A percentile compares a stretch with the other conserved stretches of the same genome.
These are phyloP conservation scores for Lumnitzera littorea DNA, from an alignment of 345 rosid genomes.

Conservation along the genomic window DNA sequence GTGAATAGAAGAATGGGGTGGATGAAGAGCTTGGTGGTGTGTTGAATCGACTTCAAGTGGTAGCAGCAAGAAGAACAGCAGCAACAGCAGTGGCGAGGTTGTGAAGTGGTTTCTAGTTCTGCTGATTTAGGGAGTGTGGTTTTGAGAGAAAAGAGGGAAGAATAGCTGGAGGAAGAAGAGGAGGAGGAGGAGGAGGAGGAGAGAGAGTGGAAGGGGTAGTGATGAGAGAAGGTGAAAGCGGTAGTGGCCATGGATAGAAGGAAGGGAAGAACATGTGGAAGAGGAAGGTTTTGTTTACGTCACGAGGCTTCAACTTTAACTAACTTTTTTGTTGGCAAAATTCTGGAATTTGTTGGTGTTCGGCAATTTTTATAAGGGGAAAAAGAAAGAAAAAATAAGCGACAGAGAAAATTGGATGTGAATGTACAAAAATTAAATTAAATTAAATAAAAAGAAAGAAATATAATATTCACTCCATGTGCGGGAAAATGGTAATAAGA, in stretches of 20 bases:
- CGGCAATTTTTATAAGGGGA: no score
- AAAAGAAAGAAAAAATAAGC: not conserved
- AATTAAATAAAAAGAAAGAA: no score
- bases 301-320: not conserved
- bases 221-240: not conserved
- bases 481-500: no score
- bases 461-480: no score
- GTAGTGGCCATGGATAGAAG: constrained; percentile 54
- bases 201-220: constrained; percentile 9
- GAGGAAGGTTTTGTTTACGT: constrained; percentile 1
- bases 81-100: constrained; percentile 5
- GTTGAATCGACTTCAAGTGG: constrained; percentile 11
- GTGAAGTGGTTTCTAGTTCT: constrained; percentile 17
- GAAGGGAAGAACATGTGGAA: constrained; percentile 28
- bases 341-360: no score
- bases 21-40: constrained; percentile 29
- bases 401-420: not conserved
- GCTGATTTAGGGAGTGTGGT: constrained; percentile 2
- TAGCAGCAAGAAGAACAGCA: constrained; percentile 16
- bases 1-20: constrained; percentile 45
- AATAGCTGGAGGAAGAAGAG: constrained; percentile 16
- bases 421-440: no score
- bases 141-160: constrained; percentile 9
- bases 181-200: constrained; percentile 13
- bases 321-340: not conserved